Evolutionary conservation across 108 stramenopile genomes (phyloP), one percentile per base, ranked within the genome.

Genomic region (Fragilaria radians): DNA sequence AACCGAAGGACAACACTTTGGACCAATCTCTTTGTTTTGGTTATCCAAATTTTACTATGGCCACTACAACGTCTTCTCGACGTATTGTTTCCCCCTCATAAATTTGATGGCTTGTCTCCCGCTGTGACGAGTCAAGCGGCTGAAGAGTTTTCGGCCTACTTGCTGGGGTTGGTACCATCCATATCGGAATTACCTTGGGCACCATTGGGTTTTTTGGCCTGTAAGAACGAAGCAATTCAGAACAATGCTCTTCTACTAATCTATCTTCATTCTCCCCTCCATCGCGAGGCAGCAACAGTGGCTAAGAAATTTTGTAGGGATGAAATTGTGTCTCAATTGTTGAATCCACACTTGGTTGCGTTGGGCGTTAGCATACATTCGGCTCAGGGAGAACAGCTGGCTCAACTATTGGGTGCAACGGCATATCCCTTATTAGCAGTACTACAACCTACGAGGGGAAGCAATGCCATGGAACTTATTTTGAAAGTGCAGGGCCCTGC

Each of bases 201-300:
- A 64, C 45, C 77, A 56, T 58, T 56, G 27, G 32, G 83, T 54
- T 72, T 79, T 74, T 33, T 51, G 31, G 42, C 80, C 48, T 45
- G 78, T 67, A 32, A 81, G 66, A 57, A 68, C 46, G 52, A 78
- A 71, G 63, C 68, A 32, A 53, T 75, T 58, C n/a, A 76, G 56
- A 52, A 50, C n/a, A 49, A 68, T 32, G 70, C 84, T 0, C 55
- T 88, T 49, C 33, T 92, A 0, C 48, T 92, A 42, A 46, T 92
- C 0, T 82, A 80, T 57, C 62, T 92, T 36, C 85, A 92, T 56
- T 72, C 79, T 33, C 90, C 90, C 21, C 64, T 85, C 18, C 87
- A 88, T 62, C 66, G 68, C 4, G 45, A 72, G 25, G 68, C 67
- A n/a, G 52, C 49, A 9, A n/a, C 47, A 0, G 66, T 74, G 62